Evolutionary conservation across 2,329 filamentous ascomycete species (phyloP), one percentile per base, ranked within the genome.

Genomic region (Colletotrichum aenigma): DNA sequence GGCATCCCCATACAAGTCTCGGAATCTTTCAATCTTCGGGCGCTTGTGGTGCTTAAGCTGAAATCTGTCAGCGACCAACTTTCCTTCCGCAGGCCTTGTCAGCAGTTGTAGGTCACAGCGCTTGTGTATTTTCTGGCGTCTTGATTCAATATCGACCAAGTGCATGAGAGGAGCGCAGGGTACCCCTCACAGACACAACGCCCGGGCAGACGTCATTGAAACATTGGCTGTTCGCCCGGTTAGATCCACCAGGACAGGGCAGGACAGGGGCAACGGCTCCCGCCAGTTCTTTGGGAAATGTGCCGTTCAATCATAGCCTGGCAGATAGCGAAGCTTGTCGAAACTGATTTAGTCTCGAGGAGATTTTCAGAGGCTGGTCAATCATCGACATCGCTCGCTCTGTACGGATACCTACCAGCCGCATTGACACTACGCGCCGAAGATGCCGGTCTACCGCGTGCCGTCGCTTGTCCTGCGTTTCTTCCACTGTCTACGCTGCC

Each of bases 151-250:
- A 3, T n/a, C 32, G 10, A 28, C 18, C 28, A 21, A 62, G 68
- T 62, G 56, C 61, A 18, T 43, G 30, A 36, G 26, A 21, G n/a
- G 43, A 52, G 43, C n/a, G 70, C 38, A 36, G 26, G 52, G 61
- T 66, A 24, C 67, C 68, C 61, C 66, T 70, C 66, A 65, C 48
- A 66, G n/a, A 36, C 48, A 60, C n/a, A 30, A 8, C 16, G 56
- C 64, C 55, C 30, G 58, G 38, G 38, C 55, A 72, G 61, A 72
- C 69, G 73, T 75, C 73, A 75, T 75, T 72, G 69, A 72, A 75
- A 68, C 36, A 58, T 16, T 66, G 62, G 56, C 32, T 64, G 36
- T 38, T 43, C 61, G 52, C 68, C 26, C 34, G 34, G 36, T 36
- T 16, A 13, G 62, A 48, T 64, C 61, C 69, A 67, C 64, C 9